Conservation (phyloP, 176 grass and related monocot genomes). For the Lolium perenne region DNA sequence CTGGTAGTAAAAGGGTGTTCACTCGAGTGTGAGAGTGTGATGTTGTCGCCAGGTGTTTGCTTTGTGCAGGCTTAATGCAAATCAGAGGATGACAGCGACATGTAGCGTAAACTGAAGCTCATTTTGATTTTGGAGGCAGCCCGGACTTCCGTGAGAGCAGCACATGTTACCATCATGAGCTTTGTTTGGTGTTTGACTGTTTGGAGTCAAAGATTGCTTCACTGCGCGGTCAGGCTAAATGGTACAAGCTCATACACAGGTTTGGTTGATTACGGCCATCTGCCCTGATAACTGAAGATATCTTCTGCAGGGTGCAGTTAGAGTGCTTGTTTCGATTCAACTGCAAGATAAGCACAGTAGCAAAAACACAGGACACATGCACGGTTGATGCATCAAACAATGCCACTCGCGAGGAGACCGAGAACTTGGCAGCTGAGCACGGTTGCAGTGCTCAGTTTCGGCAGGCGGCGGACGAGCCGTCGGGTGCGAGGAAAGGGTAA, state of each 20-base stretch:
- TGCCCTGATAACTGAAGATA: neutral
- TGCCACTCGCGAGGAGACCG: too few relatives aligned
- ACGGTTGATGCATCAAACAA: too few relatives aligned
- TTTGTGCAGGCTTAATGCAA: constrained; percentile 1
- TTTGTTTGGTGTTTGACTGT: neutral
- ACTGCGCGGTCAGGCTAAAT: neutral
- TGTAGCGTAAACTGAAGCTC: neutral
- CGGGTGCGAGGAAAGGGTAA: too few relatives aligned
- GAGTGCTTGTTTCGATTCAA: too few relatives aligned
- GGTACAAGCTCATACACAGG: neutral
- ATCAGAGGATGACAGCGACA: neutral
- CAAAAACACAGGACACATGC: too few relatives aligned
- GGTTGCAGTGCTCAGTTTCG: too few relatives aligned
- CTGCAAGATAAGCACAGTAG: too few relatives aligned
- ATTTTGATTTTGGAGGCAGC: neutral
- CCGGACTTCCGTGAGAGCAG: neutral
- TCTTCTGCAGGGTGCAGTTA: too few relatives aligned
- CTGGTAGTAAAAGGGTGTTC: constrained; percentile 18
- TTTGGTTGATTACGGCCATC: neutral
- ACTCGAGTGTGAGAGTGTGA: constrained; percentile 16
- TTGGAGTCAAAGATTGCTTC: neutral
- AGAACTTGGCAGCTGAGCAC: too few relatives aligned
- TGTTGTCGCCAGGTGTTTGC: neutral
- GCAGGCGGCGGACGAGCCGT: too few relatives aligned
- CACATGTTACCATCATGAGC: neutral